These are phyloP conservation scores for Gossypium trilobum DNA, from an alignment of 441 rosid genomes.

Conservation along the genomic window DNA sequence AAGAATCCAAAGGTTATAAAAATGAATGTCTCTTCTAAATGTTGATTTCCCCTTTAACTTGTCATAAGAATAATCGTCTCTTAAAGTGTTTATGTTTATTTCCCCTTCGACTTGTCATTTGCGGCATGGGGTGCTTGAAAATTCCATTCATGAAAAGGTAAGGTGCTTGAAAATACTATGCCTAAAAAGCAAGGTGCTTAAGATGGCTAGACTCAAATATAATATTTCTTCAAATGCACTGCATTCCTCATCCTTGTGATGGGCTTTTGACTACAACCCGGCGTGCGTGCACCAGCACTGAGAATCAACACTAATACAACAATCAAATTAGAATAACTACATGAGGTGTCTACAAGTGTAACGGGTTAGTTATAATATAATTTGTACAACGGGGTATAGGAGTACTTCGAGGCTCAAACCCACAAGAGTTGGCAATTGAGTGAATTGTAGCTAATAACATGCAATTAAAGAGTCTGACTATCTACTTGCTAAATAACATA, in stretches of 20 bases:
- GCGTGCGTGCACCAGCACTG: no score
- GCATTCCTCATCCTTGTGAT: background rate
- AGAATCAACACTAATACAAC: no score
- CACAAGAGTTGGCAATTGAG: no score
- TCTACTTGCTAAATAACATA: no score
- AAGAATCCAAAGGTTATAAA: background rate
- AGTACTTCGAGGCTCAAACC: no score
- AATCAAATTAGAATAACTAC: no score
- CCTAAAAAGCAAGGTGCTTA: background rate
- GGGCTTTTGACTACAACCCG: background rate
- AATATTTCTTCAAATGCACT: background rate
- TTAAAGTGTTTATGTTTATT: background rate
- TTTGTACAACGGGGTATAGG: no score
- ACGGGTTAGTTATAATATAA: no score
- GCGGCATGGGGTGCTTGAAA: background rate
- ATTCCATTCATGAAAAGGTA: background rate
- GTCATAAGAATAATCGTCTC: background rate
- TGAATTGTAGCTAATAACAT: no score
- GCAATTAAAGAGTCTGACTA: no score
- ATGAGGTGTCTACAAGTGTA: no score
- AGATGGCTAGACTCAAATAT: background rate
- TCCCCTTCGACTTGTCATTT: background rate
- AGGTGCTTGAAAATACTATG: background rate
- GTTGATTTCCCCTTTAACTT: background rate
- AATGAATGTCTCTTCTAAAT: background rate